Percentiles rank a stretch among this genome's conserved stretches.
Evolutionary conservation across 148 eudicot species (phyloP).

Genomic region (Vaccinium corymbosum): DNA sequence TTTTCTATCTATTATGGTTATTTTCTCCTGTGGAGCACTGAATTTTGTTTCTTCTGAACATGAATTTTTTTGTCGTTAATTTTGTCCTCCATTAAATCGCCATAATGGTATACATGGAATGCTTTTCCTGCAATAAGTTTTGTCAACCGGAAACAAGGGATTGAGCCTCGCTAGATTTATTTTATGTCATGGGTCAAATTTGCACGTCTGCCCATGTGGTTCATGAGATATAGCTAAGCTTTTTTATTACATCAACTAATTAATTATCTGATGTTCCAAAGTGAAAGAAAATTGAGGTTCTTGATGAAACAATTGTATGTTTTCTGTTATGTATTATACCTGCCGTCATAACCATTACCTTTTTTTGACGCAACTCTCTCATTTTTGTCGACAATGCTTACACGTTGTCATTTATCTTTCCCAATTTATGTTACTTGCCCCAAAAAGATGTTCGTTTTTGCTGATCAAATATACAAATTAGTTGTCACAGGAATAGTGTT

Average conservation of each 20-base stretch:
- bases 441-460: not conserved
- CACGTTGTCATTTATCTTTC: not conserved
- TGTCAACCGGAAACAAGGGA: not conserved
- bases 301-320: not conserved
- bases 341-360: not conserved
- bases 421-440: not conserved
- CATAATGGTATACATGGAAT: not conserved
- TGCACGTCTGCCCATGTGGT: not conserved
- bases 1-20: not conserved
- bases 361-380: not conserved
- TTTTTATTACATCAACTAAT: not conserved
- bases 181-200: not conserved
- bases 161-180: not conserved
- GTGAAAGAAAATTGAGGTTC: slow-evolving; percentile 2
- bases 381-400: not conserved
- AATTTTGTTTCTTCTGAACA: not conserved
- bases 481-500: not conserved
- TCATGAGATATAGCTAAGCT: not conserved
- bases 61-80: not conserved
- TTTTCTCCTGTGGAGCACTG: not conserved
- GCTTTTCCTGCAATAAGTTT: not conserved
- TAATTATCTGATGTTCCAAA: not conserved
- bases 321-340: not conserved
- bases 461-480: not conserved
- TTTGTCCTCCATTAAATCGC: not conserved